Evolutionary conservation across 768 basidiomycete species (phyloP), one percentile per base, ranked within the genome.

Genomic region (Cystofilobasidium capitatum): DNA sequence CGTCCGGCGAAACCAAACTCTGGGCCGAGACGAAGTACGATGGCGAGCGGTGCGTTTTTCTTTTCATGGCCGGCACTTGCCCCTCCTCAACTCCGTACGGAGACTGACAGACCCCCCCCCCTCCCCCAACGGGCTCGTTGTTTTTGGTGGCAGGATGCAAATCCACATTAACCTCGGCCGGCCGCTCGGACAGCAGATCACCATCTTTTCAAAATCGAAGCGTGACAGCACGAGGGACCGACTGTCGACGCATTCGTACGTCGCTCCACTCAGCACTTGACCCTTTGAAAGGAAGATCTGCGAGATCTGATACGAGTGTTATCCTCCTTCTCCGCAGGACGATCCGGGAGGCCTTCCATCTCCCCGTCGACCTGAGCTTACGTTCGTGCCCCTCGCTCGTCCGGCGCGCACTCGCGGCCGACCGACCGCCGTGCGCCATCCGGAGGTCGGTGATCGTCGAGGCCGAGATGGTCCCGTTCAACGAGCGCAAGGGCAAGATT

Each of bases 11-110:
- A 72, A 33, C 36, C 1, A 76, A 74, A 33, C 79, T 91, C 12
- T 93, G 88, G 84, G 88, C 87, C 1, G 92, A 97, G 78, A 91
- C 86, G 0, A 97, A 97, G 76, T 93, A 93, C 75, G 92, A 94
- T 66, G 92, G 92, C 13, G 91, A 94, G 76, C 82, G 92, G 80
- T 79, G 22, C 42, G 75, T 51, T 40, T 22, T 20, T 9, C 54
- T 12, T 64, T 0, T 22, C 13, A 9, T 35, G 37, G 5, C 13
- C 8, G 10, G 2, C 5, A 12, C 12, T 44, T 33, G 33, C 20
- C 45, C 36, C 47, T 13, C 31, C 24, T 29, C 13, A n/a, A 44
- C 5, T 10, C 29, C 26, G 26, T 33, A 22, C 42, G 37, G 36
- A 9, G 9, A n/a, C 17, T 57, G 14, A 57, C n/a, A 39, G 17